These are phyloP conservation scores for Paxillus involutus DNA, from an alignment of 768 basidiomycete genomes.

Conservation along the genomic window DNA sequence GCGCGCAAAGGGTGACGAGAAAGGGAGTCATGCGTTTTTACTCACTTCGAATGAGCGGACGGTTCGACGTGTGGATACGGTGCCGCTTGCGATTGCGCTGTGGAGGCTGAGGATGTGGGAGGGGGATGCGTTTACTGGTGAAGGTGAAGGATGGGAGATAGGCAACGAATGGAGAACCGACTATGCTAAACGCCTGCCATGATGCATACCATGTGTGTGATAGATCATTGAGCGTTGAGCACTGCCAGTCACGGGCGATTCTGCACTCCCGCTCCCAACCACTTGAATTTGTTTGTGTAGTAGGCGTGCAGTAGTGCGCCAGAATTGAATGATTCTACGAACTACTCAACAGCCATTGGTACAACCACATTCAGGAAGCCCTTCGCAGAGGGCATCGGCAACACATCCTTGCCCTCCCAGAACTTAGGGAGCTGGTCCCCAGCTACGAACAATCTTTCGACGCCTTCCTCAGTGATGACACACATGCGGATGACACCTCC, in stretches of 20 bases:
- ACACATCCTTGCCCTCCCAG: constrained; percentile 83
- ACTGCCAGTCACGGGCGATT: too few relatives aligned
- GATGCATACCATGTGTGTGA: background rate
- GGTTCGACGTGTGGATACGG: constrained; percentile 55
- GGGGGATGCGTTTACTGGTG: constrained; percentile 34
- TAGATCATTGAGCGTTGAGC: too few relatives aligned
- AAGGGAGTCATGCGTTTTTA: constrained; percentile 70
- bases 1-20: constrained; percentile 32
- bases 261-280: background rate
- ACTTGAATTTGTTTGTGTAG: background rate
- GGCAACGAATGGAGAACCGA: constrained; percentile 25
- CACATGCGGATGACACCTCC: constrained; percentile 98
- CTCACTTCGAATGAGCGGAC: constrained; percentile 53
- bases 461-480: constrained; percentile 90
- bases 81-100: constrained; percentile 65
- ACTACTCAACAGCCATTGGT: constrained; percentile 48
- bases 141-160: constrained; percentile 37
- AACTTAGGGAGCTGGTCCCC: constrained; percentile 87
- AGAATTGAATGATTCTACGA: constrained; percentile 6
- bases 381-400: constrained; percentile 37
- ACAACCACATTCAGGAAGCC: constrained; percentile 23
- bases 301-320: background rate
- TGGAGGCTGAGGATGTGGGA: constrained; percentile 85
- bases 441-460: constrained; percentile 90
- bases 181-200: constrained; percentile 7